phyloP scores from a whole-genome alignment of 2,329 filamentous ascomycete genomes.

The Macrophomina phaseolina region DNA sequence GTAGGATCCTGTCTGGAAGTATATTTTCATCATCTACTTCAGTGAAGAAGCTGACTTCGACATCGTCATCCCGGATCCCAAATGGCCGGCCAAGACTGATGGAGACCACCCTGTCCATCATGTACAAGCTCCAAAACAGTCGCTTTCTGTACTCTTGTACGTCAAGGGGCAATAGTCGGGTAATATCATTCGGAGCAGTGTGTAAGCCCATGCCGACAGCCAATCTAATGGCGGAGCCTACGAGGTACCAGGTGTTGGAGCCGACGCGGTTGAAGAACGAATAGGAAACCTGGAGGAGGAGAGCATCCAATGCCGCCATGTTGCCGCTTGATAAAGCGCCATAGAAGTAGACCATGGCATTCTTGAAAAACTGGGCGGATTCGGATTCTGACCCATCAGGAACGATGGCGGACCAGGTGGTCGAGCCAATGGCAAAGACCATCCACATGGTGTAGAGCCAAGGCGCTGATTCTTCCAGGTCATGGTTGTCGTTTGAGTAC shows the following conservation, averaged over 20 bases:
- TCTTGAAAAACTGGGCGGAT: slow-evolving; percentile 54
- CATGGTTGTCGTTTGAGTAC: not conserved
- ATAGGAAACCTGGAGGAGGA: slow-evolving; percentile 56
- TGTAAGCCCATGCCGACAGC: slow-evolving; percentile 54
- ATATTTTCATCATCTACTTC: slow-evolving; percentile 43
- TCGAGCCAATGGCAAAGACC: slow-evolving; percentile 56
- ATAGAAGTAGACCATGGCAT: slow-evolving; percentile 49
- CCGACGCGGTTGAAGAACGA: slow-evolving; percentile 57
- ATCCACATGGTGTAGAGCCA: slow-evolving; percentile 55
- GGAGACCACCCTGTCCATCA: slow-evolving; percentile 58
- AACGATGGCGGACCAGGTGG: slow-evolving; percentile 51
- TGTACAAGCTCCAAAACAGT: slow-evolving; percentile 55
- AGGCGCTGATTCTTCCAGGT: slow-evolving; percentile 36
- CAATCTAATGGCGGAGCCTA: slow-evolving; percentile 52
- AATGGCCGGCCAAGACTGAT: slow-evolving; percentile 53
- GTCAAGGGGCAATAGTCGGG: slow-evolving; percentile 30
- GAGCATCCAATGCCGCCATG: slow-evolving; percentile 46
- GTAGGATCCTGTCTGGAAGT: slow-evolving; percentile 16
- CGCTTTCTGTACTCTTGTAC: slow-evolving; percentile 48
- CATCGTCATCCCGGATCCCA: slow-evolving; percentile 54
- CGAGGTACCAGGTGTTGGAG: slow-evolving; percentile 56
- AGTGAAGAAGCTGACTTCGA: slow-evolving; percentile 51
- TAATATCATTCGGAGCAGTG: slow-evolving; percentile 35
- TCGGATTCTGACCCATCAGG: slow-evolving; percentile 40
- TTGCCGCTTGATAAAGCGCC: slow-evolving; percentile 14